Percentiles rank a stretch among this genome's conserved stretches.
phyloP scores from a whole-genome alignment of 805 yeast genomes.

The Priceomyces haplophilus region DNA sequence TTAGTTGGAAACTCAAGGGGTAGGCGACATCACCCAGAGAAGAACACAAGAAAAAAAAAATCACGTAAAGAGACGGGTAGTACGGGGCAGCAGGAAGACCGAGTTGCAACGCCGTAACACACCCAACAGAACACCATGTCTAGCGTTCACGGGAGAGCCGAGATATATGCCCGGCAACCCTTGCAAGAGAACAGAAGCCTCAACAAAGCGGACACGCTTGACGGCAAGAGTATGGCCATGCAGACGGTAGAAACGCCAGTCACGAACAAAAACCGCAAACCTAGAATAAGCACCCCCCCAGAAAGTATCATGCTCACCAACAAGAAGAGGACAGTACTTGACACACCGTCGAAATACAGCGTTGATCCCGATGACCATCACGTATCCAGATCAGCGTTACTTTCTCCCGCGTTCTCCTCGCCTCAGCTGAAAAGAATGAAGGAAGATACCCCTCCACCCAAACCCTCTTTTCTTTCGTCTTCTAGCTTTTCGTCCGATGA shows the following conservation, averaged over 20 bases:
- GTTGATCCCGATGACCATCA: constrained; percentile 1
- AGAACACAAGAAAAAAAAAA: not conserved
- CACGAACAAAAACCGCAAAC: constrained; percentile 12
- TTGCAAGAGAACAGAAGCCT: constrained; percentile 1
- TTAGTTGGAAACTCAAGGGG: not conserved
- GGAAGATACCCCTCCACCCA: constrained; percentile 10
- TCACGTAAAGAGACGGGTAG: not conserved
- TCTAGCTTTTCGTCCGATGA: constrained; percentile 12
- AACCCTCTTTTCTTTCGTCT: constrained; percentile 12
- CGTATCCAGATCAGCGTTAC: constrained; percentile 15
- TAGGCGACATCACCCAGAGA: not conserved
- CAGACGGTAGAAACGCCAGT: constrained; percentile 25
- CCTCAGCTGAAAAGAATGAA: constrained; percentile 36
- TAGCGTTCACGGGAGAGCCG: constrained; percentile 1
- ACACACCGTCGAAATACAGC: constrained; percentile 9
- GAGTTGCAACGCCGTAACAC: not conserved
- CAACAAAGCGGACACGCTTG: not conserved
- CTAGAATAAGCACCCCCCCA: constrained; percentile 39
- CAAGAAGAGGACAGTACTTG: constrained; percentile 8
- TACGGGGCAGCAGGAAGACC: not conserved
- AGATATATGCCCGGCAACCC: not conserved
- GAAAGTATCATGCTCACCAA: constrained; percentile 19
- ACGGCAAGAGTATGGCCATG: not conserved
- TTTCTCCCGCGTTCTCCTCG: constrained; percentile 47
- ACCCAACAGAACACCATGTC: not conserved